phyloP scores from a whole-genome alignment of 1,284 basidiomycete species.

The Rhodofomes roseus region DNA sequence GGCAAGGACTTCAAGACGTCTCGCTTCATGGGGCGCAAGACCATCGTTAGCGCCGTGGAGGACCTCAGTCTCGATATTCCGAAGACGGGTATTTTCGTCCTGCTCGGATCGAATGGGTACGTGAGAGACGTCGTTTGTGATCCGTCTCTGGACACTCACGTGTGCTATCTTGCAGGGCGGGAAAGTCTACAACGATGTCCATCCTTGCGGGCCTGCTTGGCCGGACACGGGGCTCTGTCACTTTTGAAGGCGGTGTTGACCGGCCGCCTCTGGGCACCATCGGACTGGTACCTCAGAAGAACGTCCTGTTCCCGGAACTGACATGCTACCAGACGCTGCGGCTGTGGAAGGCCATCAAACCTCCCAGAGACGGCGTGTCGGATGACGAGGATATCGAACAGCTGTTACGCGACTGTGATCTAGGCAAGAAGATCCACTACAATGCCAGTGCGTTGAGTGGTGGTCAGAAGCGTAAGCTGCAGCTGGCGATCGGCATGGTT shows the following conservation, averaged over 20 bases:
- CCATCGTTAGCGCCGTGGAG: conserved; percentile 52
- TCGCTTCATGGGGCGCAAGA: conserved; percentile 32
- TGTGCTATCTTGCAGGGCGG: conserved; percentile 44
- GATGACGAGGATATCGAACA: conserved; percentile 57
- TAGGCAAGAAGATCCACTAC: conserved; percentile 61
- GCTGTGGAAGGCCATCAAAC: conserved; percentile 72
- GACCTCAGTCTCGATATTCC: conserved; percentile 66
- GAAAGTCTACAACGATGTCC: conserved; percentile 74
- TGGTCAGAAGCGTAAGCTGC: conserved; percentile 80
- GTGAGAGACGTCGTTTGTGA: background rate
- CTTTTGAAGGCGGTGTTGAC: conserved; percentile 54
- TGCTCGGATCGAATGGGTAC: conserved; percentile 68
- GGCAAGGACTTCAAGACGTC: conserved; percentile 52
- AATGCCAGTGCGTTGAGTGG: conserved; percentile 68
- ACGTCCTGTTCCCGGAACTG: conserved; percentile 77
- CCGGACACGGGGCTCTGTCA: conserved; percentile 56
- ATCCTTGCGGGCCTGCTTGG: conserved; percentile 62
- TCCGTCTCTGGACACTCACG: background rate
- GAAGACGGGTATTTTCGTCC: conserved; percentile 67
- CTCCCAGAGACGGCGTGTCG: conserved; percentile 41
- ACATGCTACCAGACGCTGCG: conserved; percentile 70
- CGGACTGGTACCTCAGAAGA: conserved; percentile 80
- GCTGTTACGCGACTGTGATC: conserved; percentile 69
- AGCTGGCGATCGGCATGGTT: conserved; percentile 75
- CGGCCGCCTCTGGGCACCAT: conserved; percentile 57